Evolutionary conservation across 1,139 yeast genomes (phyloP), one percentile per base, ranked within the genome.

Genomic region (Yamadazyma conglobata): DNA sequence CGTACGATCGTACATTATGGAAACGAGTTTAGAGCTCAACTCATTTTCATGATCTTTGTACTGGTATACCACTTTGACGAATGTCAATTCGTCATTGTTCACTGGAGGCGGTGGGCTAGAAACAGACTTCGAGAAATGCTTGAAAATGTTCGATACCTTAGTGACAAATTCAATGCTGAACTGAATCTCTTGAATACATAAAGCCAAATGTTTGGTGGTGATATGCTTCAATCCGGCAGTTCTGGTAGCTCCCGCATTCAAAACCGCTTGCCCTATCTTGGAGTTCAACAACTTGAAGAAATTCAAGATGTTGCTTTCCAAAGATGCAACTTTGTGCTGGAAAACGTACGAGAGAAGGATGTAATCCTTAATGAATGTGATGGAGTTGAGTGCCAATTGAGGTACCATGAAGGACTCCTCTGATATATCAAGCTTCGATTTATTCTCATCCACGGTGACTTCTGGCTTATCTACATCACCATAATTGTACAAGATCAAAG

Each of bases 171-270:
- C 47, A 9, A 61, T 40, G 58, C 54, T 43, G 62, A 66, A 54
- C 58, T 73, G 56, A 58, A 68, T 46, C 56, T 73, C 54, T 40
- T 83, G 88, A 3, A 81, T 75, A 24, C 86, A 76, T 22, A 83
- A 61, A 0, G 89, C 83, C 35, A 84, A 55, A 50, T 83, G 87
- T 43, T 78, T 79, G 2, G 89, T 82, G 4, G 87, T 79, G 28
- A 84, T 83, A 46, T 82, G 88, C 43, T 75, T 78, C 33, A 84
- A 60, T 0, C 87, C 88, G 0, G 89, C 87, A 0, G 87, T 75
- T 39, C 78, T 60, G 1, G 86, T 81, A 0, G 93, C 93, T 20
- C 86, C 87, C 1, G 91, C 89, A 27, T 81, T 83, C 24, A 84
- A 59, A 27, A 84, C 80, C 4, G 86, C 73, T 43, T 77, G 78